phyloP scores from a whole-genome alignment of 2,329 filamentous ascomycete species.

The Fusarium armeniacum region DNA sequence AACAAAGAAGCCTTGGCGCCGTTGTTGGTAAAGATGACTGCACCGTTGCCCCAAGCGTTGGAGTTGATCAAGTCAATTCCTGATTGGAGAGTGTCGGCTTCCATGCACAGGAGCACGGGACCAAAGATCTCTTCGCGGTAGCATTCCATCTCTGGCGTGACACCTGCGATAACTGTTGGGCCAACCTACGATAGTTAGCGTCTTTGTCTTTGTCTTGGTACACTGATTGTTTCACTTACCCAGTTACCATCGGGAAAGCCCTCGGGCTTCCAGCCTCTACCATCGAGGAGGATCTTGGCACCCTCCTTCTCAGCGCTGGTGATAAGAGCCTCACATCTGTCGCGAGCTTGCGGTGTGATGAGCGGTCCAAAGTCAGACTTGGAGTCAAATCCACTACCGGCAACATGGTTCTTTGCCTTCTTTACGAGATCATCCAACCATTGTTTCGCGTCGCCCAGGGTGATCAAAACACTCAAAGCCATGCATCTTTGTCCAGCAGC shows the following conservation, averaged over 20 bases:
- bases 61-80: slow-evolving; percentile 82
- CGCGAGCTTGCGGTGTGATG: slow-evolving; percentile 79
- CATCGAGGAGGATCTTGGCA: slow-evolving; percentile 81
- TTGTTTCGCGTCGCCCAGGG: slow-evolving; percentile 80
- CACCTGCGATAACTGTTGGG: slow-evolving; percentile 82
- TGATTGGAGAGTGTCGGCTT: slow-evolving; percentile 78
- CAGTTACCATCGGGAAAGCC: slow-evolving; percentile 79
- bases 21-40: slow-evolving; percentile 81
- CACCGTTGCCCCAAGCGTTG: slow-evolving; percentile 86
- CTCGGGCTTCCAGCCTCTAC: slow-evolving; percentile 76
- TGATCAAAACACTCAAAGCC: slow-evolving; percentile 81
- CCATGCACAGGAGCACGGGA: slow-evolving; percentile 81
- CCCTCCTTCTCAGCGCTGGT: slow-evolving; percentile 80
- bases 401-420: slow-evolving; percentile 75
- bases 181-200: slow-evolving; percentile 61
- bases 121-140: slow-evolving; percentile 87
- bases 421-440: slow-evolving; percentile 82
- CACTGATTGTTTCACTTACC: slow-evolving; percentile 45
- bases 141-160: slow-evolving; percentile 81
- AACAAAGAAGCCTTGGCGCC: slow-evolving; percentile 80
- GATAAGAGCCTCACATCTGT: slow-evolving; percentile 79
- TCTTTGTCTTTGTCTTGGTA: fast-evolving
- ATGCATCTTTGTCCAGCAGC: slow-evolving; percentile 86
- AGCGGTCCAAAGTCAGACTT: slow-evolving; percentile 82
- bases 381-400: slow-evolving; percentile 82